phyloP scores from a whole-genome alignment of 176 grass and related monocot species.

The Aegilops speltoides region DNA sequence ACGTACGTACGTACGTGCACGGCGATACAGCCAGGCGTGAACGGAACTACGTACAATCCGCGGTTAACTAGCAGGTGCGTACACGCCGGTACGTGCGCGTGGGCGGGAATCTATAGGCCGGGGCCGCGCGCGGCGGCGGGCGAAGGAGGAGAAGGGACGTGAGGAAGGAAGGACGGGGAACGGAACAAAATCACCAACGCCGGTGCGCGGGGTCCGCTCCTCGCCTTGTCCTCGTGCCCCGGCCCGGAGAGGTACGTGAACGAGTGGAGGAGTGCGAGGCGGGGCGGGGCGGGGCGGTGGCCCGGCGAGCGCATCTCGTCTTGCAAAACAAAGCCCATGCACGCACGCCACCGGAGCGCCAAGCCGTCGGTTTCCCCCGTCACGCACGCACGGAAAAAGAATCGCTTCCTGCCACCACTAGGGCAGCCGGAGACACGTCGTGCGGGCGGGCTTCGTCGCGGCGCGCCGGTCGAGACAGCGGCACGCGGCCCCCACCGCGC shows the following conservation, averaged over 20 bases:
- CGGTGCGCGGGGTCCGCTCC: background rate
- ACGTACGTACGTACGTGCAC: background rate
- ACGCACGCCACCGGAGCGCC: too few species aligned
- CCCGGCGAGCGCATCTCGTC: too few species aligned
- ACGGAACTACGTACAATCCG: background rate
- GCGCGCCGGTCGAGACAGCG: background rate
- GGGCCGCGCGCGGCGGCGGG: background rate
- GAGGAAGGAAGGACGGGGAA: background rate
- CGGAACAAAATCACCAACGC: background rate
- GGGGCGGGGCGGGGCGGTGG: too few species aligned
- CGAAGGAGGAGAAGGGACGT: background rate
- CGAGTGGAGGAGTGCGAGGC: background rate
- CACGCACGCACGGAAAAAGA: background rate
- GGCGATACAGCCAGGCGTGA: background rate
- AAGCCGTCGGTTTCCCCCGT: background rate
- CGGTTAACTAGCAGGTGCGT: background rate
- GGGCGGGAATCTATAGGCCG: background rate
- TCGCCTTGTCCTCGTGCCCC: background rate
- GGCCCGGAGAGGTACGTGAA: background rate
- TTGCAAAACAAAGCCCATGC: too few species aligned
- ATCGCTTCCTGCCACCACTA: background rate
- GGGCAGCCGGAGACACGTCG: background rate
- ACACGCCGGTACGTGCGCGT: background rate
- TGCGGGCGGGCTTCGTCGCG: slow-evolving; percentile 2
- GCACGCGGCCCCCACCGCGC: background rate